A percentile compares a stretch with the other conserved stretches of the same genome.
Conservation (phyloP, 345 rosid species). For the Durio zibethinus region DNA sequence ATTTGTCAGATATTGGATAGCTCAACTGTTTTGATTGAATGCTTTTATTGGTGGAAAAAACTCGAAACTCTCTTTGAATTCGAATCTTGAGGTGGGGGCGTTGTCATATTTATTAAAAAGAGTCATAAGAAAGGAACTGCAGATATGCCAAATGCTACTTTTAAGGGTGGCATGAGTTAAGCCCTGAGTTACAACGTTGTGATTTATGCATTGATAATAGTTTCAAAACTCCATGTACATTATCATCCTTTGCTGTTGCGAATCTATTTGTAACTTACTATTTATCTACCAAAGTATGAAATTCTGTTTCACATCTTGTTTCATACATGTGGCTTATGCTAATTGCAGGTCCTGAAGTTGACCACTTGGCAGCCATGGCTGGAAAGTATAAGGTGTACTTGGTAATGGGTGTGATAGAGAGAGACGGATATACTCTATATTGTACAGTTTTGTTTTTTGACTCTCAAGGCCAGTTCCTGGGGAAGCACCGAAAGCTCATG, state of each 20-base stretch:
- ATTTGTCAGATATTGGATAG: background rate
- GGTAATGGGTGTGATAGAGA: slow-evolving; percentile 93
- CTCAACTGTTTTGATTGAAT: background rate
- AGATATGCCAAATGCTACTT: no score
- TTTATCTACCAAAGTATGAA: background rate
- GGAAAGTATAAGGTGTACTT: slow-evolving; percentile 75
- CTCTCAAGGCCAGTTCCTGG: slow-evolving; percentile 69
- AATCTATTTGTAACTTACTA: background rate
- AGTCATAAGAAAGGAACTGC: no score
- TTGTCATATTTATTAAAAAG: no score
- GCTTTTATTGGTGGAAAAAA: background rate
- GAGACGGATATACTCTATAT: slow-evolving; percentile 82
- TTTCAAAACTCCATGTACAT: no score
- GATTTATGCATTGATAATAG: background rate
- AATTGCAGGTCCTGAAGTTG: slow-evolving; percentile 73
- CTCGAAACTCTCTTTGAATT: background rate
- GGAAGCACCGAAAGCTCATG: slow-evolving; percentile 90
- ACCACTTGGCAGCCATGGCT: slow-evolving; percentile 76
- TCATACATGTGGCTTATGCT: background rate
- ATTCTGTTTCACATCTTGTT: background rate
- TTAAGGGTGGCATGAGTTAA: no score
- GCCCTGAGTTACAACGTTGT: no score
- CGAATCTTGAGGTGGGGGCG: background rate
- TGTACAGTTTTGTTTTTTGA: slow-evolving; percentile 81
- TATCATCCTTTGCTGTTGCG: background rate